Base-by-base conservation (phyloP, 495 filamentous ascomycete genomes). In the Lophiotrema nucula region DNA sequence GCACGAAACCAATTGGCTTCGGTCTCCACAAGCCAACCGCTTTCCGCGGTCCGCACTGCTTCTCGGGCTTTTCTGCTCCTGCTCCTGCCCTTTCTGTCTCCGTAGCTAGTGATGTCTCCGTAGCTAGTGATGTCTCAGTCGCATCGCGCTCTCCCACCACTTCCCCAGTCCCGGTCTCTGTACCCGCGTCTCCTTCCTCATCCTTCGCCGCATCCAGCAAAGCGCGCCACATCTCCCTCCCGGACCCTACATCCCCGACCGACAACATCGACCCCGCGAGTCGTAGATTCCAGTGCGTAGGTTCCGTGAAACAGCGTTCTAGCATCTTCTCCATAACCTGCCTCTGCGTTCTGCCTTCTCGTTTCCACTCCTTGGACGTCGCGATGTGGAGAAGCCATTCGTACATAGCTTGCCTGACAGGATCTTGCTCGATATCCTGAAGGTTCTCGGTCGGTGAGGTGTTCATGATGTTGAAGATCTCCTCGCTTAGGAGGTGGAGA, bases 331-430 rank as follows among this genome's bases (percentile, higher is more conserved):
- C 43, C 16, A 49, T 28, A 21, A 4, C 2, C 19, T 58, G 12
- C 35, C 4, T 11, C 3, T 15, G 1, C 28, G 12, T 38, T 39
- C 16, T 44, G 2, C 27, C 16, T 1, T 19, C 11, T 26, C 2
- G 11, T 16, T 16, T 44, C 60, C 56, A 70, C 5, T 27, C 44
- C 4, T 37, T 18, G 1, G 25, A 35, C 10, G 54, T 35, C 0
- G 69, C 31, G 23, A 70, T 51, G 31, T 70, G 68, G 0, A 60
- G 0, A 6, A 69, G 35, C 71, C 71, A 73, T 15, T 55, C 33
- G 26, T 49, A 50, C 19, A 64, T 21, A 15, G 66, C 69, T 49
- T 73, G 68, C 33, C 33, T 45, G 2, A 23, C 13, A 4, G 67
- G 35, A 43, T 63, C 56, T 3, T 41, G 27, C 19, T 51, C 25